Evolutionary conservation across 1,284 basidiomycete species (phyloP).

Genomic region (Mycosarcoma mackinlayi): DNA sequence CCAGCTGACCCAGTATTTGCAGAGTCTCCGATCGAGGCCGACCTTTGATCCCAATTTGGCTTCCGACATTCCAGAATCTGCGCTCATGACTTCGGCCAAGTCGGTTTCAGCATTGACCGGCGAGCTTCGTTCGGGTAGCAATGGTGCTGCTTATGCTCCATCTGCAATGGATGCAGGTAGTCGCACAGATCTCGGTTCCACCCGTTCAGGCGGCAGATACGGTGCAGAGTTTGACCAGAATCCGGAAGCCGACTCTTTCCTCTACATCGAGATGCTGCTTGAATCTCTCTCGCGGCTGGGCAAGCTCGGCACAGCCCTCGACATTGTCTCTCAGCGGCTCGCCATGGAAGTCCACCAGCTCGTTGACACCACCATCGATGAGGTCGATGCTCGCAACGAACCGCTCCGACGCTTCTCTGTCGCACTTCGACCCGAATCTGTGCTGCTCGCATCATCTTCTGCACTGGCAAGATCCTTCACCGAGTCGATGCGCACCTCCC

Average conservation of each 20-base stretch:
- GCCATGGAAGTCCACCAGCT: slow-evolving; percentile 85
- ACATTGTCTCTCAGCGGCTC: slow-evolving; percentile 84
- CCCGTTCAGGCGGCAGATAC: slow-evolving; percentile 17
- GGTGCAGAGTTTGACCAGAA: slow-evolving; percentile 70
- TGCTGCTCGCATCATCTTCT: slow-evolving; percentile 60
- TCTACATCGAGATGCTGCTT: slow-evolving; percentile 91
- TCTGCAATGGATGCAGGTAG: not conserved
- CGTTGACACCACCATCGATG: slow-evolving; percentile 86
- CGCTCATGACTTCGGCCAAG: slow-evolving; percentile 35
- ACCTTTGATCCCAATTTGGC: slow-evolving; percentile 50
- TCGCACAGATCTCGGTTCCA: not conserved
- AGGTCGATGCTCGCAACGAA: slow-evolving; percentile 77
- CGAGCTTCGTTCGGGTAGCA: slow-evolving; percentile 12
- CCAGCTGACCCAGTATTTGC: slow-evolving; percentile 50
- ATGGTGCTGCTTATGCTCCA: not conserved
- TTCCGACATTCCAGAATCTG: slow-evolving; percentile 38
- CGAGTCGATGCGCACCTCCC: slow-evolving; percentile 44
- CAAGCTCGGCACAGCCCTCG: slow-evolving; percentile 85
- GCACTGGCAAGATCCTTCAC: slow-evolving; percentile 42
- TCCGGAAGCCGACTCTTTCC: slow-evolving; percentile 91
- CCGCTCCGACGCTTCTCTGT: slow-evolving; percentile 73
- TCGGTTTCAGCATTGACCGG: slow-evolving; percentile 41
- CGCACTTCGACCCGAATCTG: slow-evolving; percentile 74
- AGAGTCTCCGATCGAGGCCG: slow-evolving; percentile 41
- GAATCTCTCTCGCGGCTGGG: slow-evolving; percentile 92